A percentile compares a stretch with the other conserved stretches of the same genome.
phyloP scores from a whole-genome alignment of 2,329 filamentous ascomycete genomes.

The Stylonectria norvegica region DNA sequence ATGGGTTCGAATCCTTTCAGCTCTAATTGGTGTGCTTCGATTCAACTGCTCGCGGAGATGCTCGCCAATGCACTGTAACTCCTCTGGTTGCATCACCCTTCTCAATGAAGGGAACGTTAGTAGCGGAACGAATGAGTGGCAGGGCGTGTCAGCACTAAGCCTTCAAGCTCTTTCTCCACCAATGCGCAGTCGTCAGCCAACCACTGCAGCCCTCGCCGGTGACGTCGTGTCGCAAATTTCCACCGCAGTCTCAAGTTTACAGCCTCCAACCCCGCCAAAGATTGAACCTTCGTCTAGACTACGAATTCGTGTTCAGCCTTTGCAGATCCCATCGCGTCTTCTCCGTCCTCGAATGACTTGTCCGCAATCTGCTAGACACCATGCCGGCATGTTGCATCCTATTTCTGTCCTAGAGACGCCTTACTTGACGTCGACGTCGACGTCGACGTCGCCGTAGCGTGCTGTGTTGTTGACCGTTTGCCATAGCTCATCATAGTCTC shows the following conservation, averaged over 20 bases:
- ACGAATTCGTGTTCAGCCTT: background rate
- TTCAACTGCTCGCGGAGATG: no score
- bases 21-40: no score
- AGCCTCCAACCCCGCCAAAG: constrained; percentile 8
- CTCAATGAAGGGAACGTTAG: no score
- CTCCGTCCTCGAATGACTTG: background rate
- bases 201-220: background rate
- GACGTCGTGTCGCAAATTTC: constrained; percentile 11
- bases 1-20: no score
- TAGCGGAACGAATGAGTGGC: no score
- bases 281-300: background rate
- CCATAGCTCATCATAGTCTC: constrained; percentile 63
- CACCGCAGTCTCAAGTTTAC: no score
- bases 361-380: background rate
- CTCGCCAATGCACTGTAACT: no score
- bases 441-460: background rate
- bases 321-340: background rate
- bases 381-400: constrained; percentile 23
- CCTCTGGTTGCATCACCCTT: no score
- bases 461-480: background rate
- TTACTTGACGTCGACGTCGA: background rate
- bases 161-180: no score
- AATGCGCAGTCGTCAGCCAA: no score
- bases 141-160: no score
- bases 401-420: background rate